Conservation (phyloP, 1,139 yeast genomes). For the Torulaspora pretoriensis region DNA sequence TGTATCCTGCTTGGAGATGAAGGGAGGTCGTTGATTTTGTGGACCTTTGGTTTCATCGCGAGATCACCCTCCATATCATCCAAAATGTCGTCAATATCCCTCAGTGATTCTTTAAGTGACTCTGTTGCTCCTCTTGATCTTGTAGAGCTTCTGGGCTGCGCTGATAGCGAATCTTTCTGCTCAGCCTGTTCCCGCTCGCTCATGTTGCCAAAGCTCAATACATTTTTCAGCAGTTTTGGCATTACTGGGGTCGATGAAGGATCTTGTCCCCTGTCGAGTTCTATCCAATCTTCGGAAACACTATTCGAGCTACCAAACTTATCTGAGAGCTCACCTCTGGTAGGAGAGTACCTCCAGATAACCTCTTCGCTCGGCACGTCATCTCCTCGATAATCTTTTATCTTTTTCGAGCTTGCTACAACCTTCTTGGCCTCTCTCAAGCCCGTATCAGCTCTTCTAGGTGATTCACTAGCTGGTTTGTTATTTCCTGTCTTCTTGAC, state of each 20-base stretch:
- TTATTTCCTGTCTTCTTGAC: conserved; percentile 2
- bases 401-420: background rate
- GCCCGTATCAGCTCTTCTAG: background rate
- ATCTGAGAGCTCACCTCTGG: conserved; percentile 17
- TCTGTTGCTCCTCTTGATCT: conserved; percentile 8
- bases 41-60: conserved; percentile 10
- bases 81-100: conserved; percentile 33
- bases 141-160: conserved; percentile 8
- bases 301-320: conserved; percentile 18
- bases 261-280: conserved; percentile 14
- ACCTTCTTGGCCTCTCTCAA: background rate
- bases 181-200: conserved; percentile 15
- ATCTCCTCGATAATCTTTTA: conserved; percentile 4
- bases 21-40: conserved; percentile 13
- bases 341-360: conserved; percentile 34
- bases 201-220: conserved; percentile 28
- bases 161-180: conserved; percentile 6
- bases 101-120: conserved; percentile 14
- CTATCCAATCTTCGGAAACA: conserved; percentile 14
- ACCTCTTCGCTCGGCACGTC: conserved; percentile 31
- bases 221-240: conserved; percentile 26
- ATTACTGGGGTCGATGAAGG: conserved; percentile 35
- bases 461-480: background rate
- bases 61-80: conserved; percentile 26
- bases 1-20: conserved; percentile 17